These are phyloP conservation scores for Grigorovia jiainica DNA, from an alignment of 805 yeast genomes.

Conservation along the genomic window DNA sequence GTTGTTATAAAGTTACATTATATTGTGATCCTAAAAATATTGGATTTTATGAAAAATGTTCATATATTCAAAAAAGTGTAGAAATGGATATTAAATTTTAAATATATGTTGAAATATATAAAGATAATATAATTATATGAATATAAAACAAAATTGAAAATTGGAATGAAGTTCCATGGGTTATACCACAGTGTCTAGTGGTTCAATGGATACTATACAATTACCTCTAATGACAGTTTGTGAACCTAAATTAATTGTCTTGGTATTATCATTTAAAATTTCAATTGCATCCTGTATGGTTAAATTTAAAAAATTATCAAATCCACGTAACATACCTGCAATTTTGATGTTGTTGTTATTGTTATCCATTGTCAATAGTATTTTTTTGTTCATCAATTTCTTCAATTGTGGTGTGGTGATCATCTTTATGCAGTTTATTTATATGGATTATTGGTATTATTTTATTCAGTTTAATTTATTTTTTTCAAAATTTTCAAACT, in stretches of 20 bases:
- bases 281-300: slow-evolving; percentile 67
- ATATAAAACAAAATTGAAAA: slow-evolving; percentile 1
- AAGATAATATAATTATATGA: too few relatives aligned
- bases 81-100: slow-evolving; percentile 43
- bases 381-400: slow-evolving; percentile 65
- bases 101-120: too few relatives aligned
- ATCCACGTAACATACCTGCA: slow-evolving; percentile 77
- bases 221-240: slow-evolving; percentile 65
- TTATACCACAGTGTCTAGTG: slow-evolving; percentile 18
- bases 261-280: slow-evolving; percentile 26
- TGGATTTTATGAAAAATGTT: slow-evolving; percentile 84
- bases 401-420: slow-evolving; percentile 56
- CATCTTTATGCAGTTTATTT: slow-evolving; percentile 25
- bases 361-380: slow-evolving; percentile 70
- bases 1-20: slow-evolving; percentile 81
- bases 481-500: too few relatives aligned
- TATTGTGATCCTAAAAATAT: slow-evolving; percentile 83
- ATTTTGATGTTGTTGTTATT: slow-evolving; percentile 70
- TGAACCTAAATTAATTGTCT: slow-evolving; percentile 49
- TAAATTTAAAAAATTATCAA: slow-evolving; percentile 67
- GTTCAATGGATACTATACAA: slow-evolving; percentile 66
- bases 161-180: slow-evolving; percentile 47
- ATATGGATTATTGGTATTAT: background rate
- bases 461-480: background rate
- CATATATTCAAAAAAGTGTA: slow-evolving; percentile 52